phyloP scores from a whole-genome alignment of 1,284 basidiomycete species.

The Puccinia brachypodii region DNA sequence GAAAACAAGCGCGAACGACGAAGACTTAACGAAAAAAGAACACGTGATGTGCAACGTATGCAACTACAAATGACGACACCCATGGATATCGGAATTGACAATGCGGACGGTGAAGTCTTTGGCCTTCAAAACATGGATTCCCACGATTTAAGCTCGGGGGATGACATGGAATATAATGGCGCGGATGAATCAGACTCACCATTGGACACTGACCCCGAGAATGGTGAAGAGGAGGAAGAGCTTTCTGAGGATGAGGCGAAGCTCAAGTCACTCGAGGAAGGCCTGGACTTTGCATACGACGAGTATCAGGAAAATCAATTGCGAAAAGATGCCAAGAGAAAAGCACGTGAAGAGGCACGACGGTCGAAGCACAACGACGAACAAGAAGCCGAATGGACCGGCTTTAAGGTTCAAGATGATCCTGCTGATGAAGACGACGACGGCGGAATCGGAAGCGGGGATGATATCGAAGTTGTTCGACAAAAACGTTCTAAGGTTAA shows the following conservation, averaged over 20 bases:
- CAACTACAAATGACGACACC: conserved; percentile 97
- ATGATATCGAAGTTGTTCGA: conserved; percentile 56
- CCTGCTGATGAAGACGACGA: conserved; percentile 53
- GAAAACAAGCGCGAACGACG: conserved; percentile 74
- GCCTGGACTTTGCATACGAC: conserved; percentile 85
- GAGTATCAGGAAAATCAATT: conserved; percentile 77
- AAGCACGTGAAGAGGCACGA: conserved; percentile 73
- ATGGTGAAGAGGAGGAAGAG: conserved; percentile 55
- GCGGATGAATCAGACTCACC: conserved; percentile 54
- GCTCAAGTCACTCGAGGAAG: conserved; percentile 67
- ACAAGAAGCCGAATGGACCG: conserved; percentile 69
- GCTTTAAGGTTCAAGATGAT: conserved; percentile 62
- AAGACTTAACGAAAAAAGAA: conserved; percentile 83
- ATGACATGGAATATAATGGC: conserved; percentile 60
- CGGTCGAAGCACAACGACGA: conserved; percentile 66
- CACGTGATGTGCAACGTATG: conserved; percentile 86
- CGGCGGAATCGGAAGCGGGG: conserved; percentile 55
- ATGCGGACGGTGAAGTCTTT: conserved; percentile 68
- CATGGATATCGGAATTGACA: conserved; percentile 89
- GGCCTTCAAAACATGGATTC: conserved; percentile 69
- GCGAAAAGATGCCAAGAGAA: conserved; percentile 86
- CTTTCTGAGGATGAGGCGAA: conserved; percentile 61
- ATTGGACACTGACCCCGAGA: conserved; percentile 63
- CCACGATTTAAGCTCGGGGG: conserved; percentile 72
- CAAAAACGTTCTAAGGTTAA: conserved; percentile 40